Conservation (phyloP, 2,329 filamentous ascomycete species). For the Fusarium tanahbumbuense region DNA sequence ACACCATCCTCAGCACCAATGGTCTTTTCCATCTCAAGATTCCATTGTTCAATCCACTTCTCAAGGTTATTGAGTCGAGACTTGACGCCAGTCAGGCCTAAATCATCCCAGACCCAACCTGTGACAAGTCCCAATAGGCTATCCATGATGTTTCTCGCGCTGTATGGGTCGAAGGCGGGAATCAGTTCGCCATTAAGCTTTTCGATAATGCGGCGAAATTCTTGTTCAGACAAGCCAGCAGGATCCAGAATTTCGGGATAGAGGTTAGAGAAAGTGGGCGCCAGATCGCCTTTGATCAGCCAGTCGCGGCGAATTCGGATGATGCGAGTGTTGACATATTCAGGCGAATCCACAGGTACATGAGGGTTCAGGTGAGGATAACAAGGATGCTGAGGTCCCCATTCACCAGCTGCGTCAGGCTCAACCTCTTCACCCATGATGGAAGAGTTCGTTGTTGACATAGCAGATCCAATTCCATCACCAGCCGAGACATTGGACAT, state of each 20-base stretch:
- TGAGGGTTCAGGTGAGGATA: constrained; percentile 94
- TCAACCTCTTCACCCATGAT: constrained; percentile 74
- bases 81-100: constrained; percentile 83
- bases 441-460: constrained; percentile 68
- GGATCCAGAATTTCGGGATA: constrained; percentile 97
- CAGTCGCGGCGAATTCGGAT: constrained; percentile 94
- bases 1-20: constrained; percentile 62
- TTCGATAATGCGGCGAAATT: constrained; percentile 85
- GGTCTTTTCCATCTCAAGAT: constrained; percentile 73
- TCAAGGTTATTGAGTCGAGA: constrained; percentile 76
- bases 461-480: constrained; percentile 64
- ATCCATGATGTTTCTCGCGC: constrained; percentile 81
- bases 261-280: constrained; percentile 92
- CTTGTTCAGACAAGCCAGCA: constrained; percentile 81
- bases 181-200: constrained; percentile 83
- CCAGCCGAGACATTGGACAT: constrained; percentile 62
- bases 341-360: constrained; percentile 79
- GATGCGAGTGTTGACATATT: constrained; percentile 83
- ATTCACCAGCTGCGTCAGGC: constrained; percentile 78
- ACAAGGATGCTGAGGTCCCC: constrained; percentile 94
- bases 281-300: constrained; percentile 88
- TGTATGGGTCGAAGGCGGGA: constrained; percentile 83
- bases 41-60: constrained; percentile 88
- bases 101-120: constrained; percentile 94
- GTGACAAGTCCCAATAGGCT: constrained; percentile 82